phyloP scores from a whole-genome alignment of 2,329 filamentous ascomycete species.

The Trichoderma harzianum region DNA sequence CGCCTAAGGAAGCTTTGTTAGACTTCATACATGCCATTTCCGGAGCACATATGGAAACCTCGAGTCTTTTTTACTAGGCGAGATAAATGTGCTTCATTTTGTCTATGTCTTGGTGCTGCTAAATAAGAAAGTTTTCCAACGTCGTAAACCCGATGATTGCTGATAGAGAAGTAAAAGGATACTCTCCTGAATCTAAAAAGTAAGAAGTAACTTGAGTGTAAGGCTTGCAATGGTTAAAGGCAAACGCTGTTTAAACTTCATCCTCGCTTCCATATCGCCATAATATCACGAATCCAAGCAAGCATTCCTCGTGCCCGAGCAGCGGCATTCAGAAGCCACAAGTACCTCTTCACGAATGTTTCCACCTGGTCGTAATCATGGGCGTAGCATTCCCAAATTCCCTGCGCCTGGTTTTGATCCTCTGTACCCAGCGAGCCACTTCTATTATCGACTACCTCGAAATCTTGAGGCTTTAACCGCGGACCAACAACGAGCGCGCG shows the following conservation, averaged over 20 bases:
- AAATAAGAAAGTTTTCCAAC: background rate
- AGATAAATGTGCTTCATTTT: background rate
- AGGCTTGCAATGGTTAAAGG: background rate
- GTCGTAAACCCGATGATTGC: background rate
- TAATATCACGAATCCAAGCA: conserved; percentile 39
- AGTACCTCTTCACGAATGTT: conserved; percentile 50
- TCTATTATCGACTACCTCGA: conserved; percentile 32
- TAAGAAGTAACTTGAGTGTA: background rate
- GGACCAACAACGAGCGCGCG: conserved; percentile 57
- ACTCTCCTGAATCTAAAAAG: background rate
- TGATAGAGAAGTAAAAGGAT: background rate
- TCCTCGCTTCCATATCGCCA: conserved; percentile 22
- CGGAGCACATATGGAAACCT: background rate
- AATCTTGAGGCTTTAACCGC: conserved; percentile 35
- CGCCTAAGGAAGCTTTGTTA: too few relatives aligned
- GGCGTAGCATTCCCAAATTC: conserved; percentile 59
- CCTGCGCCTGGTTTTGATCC: conserved; percentile 39
- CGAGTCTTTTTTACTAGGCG: background rate
- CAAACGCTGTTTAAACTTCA: background rate
- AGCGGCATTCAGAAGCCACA: conserved; percentile 52
- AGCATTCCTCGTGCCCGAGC: conserved; percentile 51
- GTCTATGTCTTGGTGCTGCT: background rate
- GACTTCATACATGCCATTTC: background rate
- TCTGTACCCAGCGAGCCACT: conserved; percentile 25
- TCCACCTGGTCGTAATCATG: conserved; percentile 57